phyloP scores from a whole-genome alignment of 257 asterid genomes.

The Eustoma russellianum region DNA sequence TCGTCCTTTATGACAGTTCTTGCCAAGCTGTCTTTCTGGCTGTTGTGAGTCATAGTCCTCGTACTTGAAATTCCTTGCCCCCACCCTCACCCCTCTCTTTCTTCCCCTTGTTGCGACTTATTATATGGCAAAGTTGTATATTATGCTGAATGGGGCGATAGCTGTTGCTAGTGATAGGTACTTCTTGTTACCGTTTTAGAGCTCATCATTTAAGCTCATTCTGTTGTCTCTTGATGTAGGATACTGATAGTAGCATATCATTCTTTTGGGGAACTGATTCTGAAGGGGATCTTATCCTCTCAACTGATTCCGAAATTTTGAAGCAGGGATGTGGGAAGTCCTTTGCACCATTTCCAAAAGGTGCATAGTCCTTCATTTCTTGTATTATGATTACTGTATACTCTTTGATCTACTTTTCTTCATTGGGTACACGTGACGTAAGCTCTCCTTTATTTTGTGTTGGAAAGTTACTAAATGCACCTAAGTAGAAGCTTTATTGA shows the following conservation, averaged over 20 bases:
- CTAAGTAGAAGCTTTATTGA: too few species aligned
- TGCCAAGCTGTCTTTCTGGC: constrained; percentile 57
- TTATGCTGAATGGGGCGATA: too few species aligned
- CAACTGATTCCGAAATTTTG: constrained; percentile 61
- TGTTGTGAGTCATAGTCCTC: constrained; percentile 54
- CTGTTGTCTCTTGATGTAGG: constrained; percentile 33
- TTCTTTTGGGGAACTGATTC: constrained; percentile 91
- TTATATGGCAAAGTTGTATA: background rate
- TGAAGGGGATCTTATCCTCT: constrained; percentile 76
- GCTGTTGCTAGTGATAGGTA: too few species aligned
- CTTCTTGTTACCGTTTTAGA: background rate
- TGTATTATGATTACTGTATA: background rate
- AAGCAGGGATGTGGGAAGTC: constrained; percentile 87
- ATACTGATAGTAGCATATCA: constrained; percentile 66
- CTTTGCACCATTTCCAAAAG: constrained; percentile 89
- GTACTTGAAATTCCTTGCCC: background rate
- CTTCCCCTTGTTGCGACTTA: background rate
- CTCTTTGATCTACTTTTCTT: too few species aligned
- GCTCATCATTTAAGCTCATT: constrained; percentile 3
- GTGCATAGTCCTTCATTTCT: constrained; percentile 18
- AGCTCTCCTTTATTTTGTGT: too few species aligned
- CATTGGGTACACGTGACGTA: too few species aligned
- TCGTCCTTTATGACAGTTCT: constrained; percentile 58
- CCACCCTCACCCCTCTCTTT: background rate
- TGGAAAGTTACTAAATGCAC: too few species aligned